Evolutionary conservation across 164 flowering plant genomes (phyloP).

Genomic region (Stephania cephalantha): DNA sequence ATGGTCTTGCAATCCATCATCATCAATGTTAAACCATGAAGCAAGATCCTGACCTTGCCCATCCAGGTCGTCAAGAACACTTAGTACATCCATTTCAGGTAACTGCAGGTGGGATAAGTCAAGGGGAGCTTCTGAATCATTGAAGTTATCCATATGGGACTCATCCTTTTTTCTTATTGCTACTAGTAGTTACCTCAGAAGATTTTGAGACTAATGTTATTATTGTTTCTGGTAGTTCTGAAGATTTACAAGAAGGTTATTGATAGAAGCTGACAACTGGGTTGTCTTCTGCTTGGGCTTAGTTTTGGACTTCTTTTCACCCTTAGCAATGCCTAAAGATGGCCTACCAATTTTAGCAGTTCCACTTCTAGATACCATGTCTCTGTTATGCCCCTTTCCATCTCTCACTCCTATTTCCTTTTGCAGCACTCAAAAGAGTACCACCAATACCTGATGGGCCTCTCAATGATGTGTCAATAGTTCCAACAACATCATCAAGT

Average conservation of each 20-base stretch:
- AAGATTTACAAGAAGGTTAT: conserved; percentile 48
- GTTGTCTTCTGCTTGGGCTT: conserved; percentile 73
- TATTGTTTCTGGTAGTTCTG: conserved; percentile 43
- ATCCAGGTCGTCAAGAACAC: conserved; percentile 46
- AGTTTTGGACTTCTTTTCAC: conserved; percentile 76
- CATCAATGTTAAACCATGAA: too few relatives aligned
- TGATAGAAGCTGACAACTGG: conserved; percentile 22
- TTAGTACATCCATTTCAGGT: conserved; percentile 60
- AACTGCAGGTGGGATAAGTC: conserved; percentile 58
- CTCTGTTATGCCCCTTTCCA: conserved; percentile 63
- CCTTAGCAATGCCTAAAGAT: conserved; percentile 47
- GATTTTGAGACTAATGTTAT: conserved; percentile 33
- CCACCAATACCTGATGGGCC: conserved; percentile 42
- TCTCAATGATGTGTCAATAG: conserved; percentile 26
- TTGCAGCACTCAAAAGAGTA: conserved; percentile 58
- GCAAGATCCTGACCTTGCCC: too few relatives aligned
- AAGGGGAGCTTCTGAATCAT: conserved; percentile 40
- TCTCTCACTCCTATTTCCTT: conserved; percentile 92
- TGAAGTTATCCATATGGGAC: conserved; percentile 34
- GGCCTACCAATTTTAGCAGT: conserved; percentile 59
- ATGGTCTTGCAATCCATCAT: too few relatives aligned
- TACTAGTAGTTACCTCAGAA: conserved; percentile 25
- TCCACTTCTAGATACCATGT: conserved; percentile 45
- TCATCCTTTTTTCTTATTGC: conserved; percentile 36
- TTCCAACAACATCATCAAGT: conserved; percentile 32